These are phyloP conservation scores for Phytophthora syringae DNA, from an alignment of 352 stramenopile species.

Conservation along the genomic window DNA sequence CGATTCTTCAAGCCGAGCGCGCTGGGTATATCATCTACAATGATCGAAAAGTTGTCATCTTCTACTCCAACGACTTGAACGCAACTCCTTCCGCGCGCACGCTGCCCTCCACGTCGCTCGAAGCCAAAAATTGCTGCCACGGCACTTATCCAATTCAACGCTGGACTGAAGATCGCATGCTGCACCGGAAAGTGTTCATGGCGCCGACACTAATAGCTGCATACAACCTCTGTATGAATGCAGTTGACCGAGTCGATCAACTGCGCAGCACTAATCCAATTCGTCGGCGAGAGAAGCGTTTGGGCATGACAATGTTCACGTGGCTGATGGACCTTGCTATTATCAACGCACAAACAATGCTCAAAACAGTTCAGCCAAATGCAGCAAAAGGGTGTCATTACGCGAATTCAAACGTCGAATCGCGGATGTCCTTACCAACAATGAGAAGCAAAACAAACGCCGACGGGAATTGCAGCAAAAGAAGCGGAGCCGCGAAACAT, in stretches of 20 bases:
- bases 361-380: background rate
- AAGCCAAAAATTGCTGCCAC: slow-evolving; percentile 19
- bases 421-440: background rate
- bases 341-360: slow-evolving; percentile 11
- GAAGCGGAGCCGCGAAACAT: background rate
- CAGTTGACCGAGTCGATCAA: slow-evolving; percentile 18
- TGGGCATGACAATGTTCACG: slow-evolving; percentile 15
- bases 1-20: background rate
- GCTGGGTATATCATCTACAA: slow-evolving; percentile 25
- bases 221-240: slow-evolving; percentile 19
- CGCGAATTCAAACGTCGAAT: slow-evolving; percentile 10
- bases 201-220: slow-evolving; percentile 4
- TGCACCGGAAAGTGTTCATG: slow-evolving; percentile 15
- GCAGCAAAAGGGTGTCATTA: background rate
- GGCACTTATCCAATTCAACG: slow-evolving; percentile 5
- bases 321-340: slow-evolving; percentile 18
- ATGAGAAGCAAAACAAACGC: background rate
- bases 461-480: background rate
- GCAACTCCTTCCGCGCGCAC: slow-evolving; percentile 1
- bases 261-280: slow-evolving; percentile 19
- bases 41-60: slow-evolving; percentile 24
- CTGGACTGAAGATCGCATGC: slow-evolving; percentile 17
- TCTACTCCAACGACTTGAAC: slow-evolving; percentile 10
- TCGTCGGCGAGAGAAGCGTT: slow-evolving; percentile 8
- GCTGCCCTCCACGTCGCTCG: background rate